Conservation (phyloP, 306 rosid genomes). For the Cicer cuneatum region DNA sequence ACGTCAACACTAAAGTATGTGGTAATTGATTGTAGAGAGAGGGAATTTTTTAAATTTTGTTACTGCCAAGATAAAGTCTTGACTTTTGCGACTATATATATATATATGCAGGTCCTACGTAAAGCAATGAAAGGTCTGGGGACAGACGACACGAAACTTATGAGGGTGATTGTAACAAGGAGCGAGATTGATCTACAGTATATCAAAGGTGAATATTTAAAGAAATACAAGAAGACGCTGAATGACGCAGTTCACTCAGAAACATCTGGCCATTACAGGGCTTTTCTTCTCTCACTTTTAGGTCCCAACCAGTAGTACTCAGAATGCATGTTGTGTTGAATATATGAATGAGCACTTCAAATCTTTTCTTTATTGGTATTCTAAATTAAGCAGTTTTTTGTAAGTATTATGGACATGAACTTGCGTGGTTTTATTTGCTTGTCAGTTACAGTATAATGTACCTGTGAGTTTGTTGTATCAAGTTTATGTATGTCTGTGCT, state of each 20-base stretch:
- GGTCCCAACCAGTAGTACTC: conserved; percentile 60
- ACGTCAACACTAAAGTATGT: conserved; percentile 24
- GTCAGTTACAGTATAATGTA: neutral
- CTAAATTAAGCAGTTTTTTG: neutral
- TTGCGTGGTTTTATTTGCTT: conserved; percentile 13
- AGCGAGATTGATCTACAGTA: conserved; percentile 75
- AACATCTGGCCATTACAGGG: conserved; percentile 73
- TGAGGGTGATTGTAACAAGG: conserved; percentile 73
- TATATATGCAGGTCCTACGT: conserved; percentile 56
- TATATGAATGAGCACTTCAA: neutral
- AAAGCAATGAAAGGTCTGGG: conserved; percentile 87
- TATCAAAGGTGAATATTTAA: conserved; percentile 68
- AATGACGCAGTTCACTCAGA: conserved; percentile 81
- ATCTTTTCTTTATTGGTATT: conserved; percentile 13
- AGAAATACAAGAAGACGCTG: conserved; percentile 64
- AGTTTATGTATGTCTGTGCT: neutral
- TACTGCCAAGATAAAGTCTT: conserved; percentile 23
- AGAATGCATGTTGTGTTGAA: conserved; percentile 21
- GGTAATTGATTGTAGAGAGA: conserved; percentile 20
- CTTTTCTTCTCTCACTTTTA: conserved; percentile 70
- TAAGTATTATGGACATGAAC: neutral
- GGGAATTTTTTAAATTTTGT: conserved; percentile 13
- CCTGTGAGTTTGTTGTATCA: neutral
- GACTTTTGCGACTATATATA: conserved; percentile 19
- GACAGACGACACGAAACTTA: conserved; percentile 64